Evolutionary conservation across 1,284 basidiomycete species (phyloP), one percentile per base, ranked within the genome.

Genomic region (Grifola frondosa): DNA sequence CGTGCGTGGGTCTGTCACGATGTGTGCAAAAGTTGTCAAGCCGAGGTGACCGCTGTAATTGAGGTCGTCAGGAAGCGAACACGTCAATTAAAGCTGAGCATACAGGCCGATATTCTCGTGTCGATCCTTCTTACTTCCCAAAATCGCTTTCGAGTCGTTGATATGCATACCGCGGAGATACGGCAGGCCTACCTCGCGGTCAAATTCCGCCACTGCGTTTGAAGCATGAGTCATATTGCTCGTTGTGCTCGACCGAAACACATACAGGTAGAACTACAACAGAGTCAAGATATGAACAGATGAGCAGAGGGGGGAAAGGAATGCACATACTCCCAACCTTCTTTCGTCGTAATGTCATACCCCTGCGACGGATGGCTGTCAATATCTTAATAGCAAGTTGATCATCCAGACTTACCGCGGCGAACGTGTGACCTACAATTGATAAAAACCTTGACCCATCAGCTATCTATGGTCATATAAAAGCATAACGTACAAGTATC

Each of bases 61-160:
- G 8, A 5, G 38, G 32, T 24, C 1, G 20, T 2, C 29, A 16
- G 36, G 12, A 31, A 39, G 28, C 32, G 31, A 35, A 21, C 24
- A 23, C n/a, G n/a, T n/a, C n/a, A n/a, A n/a, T n/a, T n/a, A n/a
- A n/a, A n/a, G n/a, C 16, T 29, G 26, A 2, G 69, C 81, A 54
- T 55, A 88, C 84, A 88, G 61, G 12, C 90, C 91, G 31, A 94
- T 83, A 51, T 92, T 94, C 61, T 90, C 84, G 58, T 94, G 91
- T 22, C 88, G 66, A 59, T 94, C 91, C 52, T 80, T 81, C 56
- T 78, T 81, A 17, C 81, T 83, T 1, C 73, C 78, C 6, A 83
- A 69, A 1, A 67, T 68, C 12, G 72, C 74, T 58, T 90, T 90
- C 4, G 86, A 89, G 60, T 93, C 91, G 63, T 95, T 95, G 40